Evolutionary conservation across 2,329 filamentous ascomycete species (phyloP).

Genomic region (Harringtonia lauricola): DNA sequence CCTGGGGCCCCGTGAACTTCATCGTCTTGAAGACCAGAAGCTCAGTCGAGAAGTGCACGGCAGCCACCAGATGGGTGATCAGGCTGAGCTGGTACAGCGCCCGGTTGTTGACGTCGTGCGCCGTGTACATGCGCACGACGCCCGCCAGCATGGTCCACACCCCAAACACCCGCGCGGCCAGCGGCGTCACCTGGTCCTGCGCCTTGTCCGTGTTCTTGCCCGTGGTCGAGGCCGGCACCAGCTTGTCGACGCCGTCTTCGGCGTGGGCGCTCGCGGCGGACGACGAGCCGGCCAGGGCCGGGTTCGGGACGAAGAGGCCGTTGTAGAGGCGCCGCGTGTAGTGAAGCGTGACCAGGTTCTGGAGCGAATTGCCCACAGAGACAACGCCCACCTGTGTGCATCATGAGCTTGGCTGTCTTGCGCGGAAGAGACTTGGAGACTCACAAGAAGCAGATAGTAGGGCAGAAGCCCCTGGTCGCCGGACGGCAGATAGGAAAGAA

Average conservation of each 20-base stretch:
- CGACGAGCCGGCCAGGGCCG: slow-evolving; percentile 23
- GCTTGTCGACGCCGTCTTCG: slow-evolving; percentile 42
- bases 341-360: slow-evolving; percentile 69
- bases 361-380: slow-evolving; percentile 73
- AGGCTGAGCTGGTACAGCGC: slow-evolving; percentile 70
- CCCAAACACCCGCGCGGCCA: slow-evolving; percentile 71
- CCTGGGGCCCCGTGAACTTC: slow-evolving; percentile 45
- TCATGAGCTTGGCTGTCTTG: too few species aligned
- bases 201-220: slow-evolving; percentile 33
- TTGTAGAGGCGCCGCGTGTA: slow-evolving; percentile 86
- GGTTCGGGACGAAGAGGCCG: slow-evolving; percentile 45
- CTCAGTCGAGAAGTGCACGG: slow-evolving; percentile 70
- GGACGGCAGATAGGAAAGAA: slow-evolving; percentile 34
- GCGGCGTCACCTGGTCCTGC: slow-evolving; percentile 55
- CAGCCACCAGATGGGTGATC: slow-evolving; percentile 71
- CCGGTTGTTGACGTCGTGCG: slow-evolving; percentile 65
- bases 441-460: slow-evolving; percentile 47
- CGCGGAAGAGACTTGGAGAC: too few species aligned
- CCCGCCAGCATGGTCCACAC: slow-evolving; percentile 78
- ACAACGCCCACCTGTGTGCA: slow-evolving; percentile 65
- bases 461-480: slow-evolving; percentile 42
- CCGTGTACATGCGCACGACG: slow-evolving; percentile 70
- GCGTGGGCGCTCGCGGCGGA: slow-evolving; percentile 20
- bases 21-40: slow-evolving; percentile 70
- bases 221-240: slow-evolving; percentile 30